phyloP scores from a whole-genome alignment of 257 asterid species.

The Solanum acaule region DNA sequence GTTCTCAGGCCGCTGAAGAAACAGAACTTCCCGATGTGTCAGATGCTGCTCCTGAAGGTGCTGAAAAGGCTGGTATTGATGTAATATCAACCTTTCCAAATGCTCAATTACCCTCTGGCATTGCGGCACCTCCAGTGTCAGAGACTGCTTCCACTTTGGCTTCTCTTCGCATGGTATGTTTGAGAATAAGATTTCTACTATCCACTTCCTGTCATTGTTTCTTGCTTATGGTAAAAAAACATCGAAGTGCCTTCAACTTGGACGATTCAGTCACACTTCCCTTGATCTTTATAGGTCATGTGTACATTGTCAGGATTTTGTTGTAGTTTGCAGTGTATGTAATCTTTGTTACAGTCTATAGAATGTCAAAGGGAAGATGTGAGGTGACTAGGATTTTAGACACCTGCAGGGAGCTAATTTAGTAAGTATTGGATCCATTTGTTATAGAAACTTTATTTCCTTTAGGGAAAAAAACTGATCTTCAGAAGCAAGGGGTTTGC shows the following conservation, averaged over 20 bases:
- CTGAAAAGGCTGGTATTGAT: slow-evolving; percentile 45
- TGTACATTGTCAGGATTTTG: background rate
- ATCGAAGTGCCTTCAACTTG: background rate
- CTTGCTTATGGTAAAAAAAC: background rate
- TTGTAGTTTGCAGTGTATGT: background rate
- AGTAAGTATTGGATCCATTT: background rate
- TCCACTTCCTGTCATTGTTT: background rate
- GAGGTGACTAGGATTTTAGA: background rate
- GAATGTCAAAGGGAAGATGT: background rate
- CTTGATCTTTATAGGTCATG: background rate
- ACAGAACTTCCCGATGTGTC: slow-evolving; percentile 33
- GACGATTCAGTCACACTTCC: background rate
- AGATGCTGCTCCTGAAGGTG: slow-evolving; percentile 38
- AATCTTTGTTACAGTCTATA: background rate
- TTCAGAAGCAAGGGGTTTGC: background rate
- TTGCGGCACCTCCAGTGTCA: slow-evolving; percentile 37
- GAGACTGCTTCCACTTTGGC: slow-evolving; percentile 75
- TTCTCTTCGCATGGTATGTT: slow-evolving; percentile 80
- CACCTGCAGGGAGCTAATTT: background rate
- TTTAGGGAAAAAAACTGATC: background rate
- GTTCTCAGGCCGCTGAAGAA: slow-evolving; percentile 47
- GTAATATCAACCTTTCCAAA: slow-evolving; percentile 36
- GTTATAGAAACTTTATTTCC: background rate
- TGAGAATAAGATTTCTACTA: background rate
- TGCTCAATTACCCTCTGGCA: slow-evolving; percentile 40